These are phyloP conservation scores for Fragaria iinumae DNA, from an alignment of 306 rosid species.

Conservation along the genomic window DNA sequence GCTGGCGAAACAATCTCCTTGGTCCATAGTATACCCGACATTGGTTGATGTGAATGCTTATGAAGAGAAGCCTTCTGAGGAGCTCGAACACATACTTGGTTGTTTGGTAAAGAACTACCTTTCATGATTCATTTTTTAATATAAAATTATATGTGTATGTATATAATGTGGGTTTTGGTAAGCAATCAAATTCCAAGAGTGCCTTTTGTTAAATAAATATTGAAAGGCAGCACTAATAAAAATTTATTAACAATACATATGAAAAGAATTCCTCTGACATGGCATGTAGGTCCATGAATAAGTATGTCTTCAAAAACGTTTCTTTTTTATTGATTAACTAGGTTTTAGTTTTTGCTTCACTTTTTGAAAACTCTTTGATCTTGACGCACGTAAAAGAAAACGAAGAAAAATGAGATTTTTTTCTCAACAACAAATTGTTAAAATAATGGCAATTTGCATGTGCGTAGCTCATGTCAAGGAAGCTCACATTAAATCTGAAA, in stretches of 20 bases:
- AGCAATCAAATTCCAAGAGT: background rate
- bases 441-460: background rate
- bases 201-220: background rate
- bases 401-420: background rate
- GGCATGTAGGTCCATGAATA: background rate
- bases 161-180: background rate
- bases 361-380: background rate
- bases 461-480: background rate
- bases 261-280: background rate
- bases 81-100: slow-evolving; percentile 78
- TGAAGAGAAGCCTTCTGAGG: slow-evolving; percentile 88
- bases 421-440: background rate
- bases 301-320: background rate
- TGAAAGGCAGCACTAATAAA: background rate
- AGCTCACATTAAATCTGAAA: background rate
- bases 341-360: background rate
- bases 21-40: slow-evolving; percentile 86
- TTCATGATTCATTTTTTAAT: slow-evolving; percentile 8
- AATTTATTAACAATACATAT: background rate
- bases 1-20: slow-evolving; percentile 95
- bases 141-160: background rate
- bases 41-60: slow-evolving; percentile 84
- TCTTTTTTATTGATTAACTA: background rate
- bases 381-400: background rate
- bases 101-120: slow-evolving; percentile 68